These are phyloP conservation scores for Talaromyces stipitatus DNA, from an alignment of 495 filamentous ascomycete species.

Conservation along the genomic window DNA sequence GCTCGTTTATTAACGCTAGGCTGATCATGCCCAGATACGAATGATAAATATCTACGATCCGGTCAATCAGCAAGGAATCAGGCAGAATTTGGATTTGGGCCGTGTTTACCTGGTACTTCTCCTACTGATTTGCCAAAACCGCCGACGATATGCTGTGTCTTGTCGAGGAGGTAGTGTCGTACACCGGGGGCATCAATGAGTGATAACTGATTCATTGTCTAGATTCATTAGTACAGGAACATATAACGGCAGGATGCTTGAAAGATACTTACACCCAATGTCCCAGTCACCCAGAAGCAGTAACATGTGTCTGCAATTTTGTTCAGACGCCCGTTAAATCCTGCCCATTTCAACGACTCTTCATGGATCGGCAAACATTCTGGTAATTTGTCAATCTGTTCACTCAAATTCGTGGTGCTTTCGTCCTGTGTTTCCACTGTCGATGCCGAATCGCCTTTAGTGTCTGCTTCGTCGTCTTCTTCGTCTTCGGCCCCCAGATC, in stretches of 20 bases:
- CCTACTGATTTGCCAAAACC: slow-evolving; percentile 83
- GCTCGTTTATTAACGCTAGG: slow-evolving; percentile 59
- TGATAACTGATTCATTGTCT: slow-evolving; percentile 58
- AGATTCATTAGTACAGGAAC: slow-evolving; percentile 7
- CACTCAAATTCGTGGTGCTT: slow-evolving; percentile 10
- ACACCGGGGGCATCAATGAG: slow-evolving; percentile 54
- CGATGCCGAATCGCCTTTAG: slow-evolving; percentile 20
- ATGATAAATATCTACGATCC: slow-evolving; percentile 68
- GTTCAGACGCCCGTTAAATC: slow-evolving; percentile 83
- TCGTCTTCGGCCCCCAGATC: slow-evolving; percentile 43
- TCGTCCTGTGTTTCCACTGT: not conserved
- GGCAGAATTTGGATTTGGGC: not conserved
- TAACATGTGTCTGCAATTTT: slow-evolving; percentile 93
- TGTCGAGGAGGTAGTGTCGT: slow-evolving; percentile 72
- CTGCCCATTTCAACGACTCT: slow-evolving; percentile 44
- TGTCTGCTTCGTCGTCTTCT: slow-evolving; percentile 38
- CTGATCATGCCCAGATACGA: slow-evolving; percentile 81
- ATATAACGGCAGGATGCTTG: not conserved
- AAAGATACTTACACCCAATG: slow-evolving; percentile 47
- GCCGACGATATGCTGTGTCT: slow-evolving; percentile 85
- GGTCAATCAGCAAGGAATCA: not conserved
- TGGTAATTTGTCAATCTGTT: slow-evolving; percentile 25
- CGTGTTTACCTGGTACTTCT: slow-evolving; percentile 56
- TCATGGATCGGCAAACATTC: slow-evolving; percentile 21
- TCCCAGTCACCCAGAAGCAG: slow-evolving; percentile 77